Evolutionary conservation across 2,329 filamentous ascomycete species (phyloP).

Genomic region (Colletotrichum abscissum): DNA sequence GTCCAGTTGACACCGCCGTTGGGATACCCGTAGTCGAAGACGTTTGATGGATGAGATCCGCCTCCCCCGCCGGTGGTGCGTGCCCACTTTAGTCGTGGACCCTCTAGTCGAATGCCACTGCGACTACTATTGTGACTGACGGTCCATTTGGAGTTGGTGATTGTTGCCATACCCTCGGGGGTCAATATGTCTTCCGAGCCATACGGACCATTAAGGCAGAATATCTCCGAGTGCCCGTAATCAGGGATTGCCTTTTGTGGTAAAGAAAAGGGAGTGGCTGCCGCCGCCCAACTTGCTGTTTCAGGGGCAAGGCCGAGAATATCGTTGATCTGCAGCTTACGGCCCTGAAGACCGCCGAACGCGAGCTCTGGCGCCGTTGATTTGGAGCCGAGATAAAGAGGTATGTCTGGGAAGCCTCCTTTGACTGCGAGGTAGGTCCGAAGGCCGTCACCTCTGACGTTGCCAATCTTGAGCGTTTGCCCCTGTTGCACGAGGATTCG

Average conservation of each 20-base stretch:
- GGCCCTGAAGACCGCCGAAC: constrained; percentile 70
- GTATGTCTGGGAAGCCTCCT: constrained; percentile 52
- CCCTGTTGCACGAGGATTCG: neutral
- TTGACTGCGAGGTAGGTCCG: constrained; percentile 68
- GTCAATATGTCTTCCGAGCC: constrained; percentile 45
- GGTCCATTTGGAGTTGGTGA: constrained; percentile 69
- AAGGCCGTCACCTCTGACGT: constrained; percentile 61
- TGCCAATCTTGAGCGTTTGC: constrained; percentile 48
- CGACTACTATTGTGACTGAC: constrained; percentile 71
- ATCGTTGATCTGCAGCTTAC: constrained; percentile 65
- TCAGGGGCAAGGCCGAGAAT: constrained; percentile 54
- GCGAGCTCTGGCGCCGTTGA: constrained; percentile 67
- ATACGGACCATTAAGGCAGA: constrained; percentile 46
- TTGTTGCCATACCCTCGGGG: constrained; percentile 63
- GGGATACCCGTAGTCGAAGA: constrained; percentile 70
- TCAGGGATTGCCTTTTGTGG: constrained; percentile 27
- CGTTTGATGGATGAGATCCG: constrained; percentile 70
- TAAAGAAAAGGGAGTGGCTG: neutral
- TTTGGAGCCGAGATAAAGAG: constrained; percentile 69
- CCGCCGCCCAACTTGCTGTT: constrained; percentile 31
- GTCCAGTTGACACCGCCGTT: constrained; percentile 47
- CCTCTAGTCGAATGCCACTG: constrained; percentile 69
- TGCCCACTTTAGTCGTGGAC: constrained; percentile 69
- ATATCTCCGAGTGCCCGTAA: constrained; percentile 35
- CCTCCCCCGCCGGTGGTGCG: constrained; percentile 70